These are phyloP conservation scores for Scutellaria galericulata DNA, from an alignment of 257 asterid species.

Conservation along the genomic window DNA sequence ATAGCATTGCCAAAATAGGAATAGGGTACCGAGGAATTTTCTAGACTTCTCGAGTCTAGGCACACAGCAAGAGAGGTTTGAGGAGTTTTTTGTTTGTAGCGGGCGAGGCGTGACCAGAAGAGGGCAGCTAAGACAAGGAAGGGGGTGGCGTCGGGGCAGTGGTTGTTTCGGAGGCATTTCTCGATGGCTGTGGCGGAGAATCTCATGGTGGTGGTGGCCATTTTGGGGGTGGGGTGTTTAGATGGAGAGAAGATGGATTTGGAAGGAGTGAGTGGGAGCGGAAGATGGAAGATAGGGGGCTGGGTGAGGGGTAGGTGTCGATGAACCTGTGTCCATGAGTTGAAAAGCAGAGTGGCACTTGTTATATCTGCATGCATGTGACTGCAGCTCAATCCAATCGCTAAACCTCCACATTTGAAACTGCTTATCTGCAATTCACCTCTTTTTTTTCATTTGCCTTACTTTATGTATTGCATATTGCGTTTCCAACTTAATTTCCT, in stretches of 20 bases:
- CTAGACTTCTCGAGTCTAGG: slow-evolving; percentile 45
- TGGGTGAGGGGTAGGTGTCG: slow-evolving; percentile 42
- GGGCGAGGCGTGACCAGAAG: slow-evolving; percentile 54
- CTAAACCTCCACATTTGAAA: slow-evolving; percentile 68
- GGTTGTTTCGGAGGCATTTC: slow-evolving; percentile 31
- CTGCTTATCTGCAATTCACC: slow-evolving; percentile 54
- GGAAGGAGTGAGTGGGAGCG: slow-evolving; percentile 1
- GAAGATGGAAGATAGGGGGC: slow-evolving; percentile 49
- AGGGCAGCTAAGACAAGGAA: slow-evolving; percentile 58
- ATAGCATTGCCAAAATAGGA: slow-evolving; percentile 62
- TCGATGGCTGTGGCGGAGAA: slow-evolving; percentile 45
- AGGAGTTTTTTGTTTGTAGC: background rate
- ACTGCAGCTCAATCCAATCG: slow-evolving; percentile 68
- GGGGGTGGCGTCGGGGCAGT: slow-evolving; percentile 61
- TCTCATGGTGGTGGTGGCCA: slow-evolving; percentile 50
- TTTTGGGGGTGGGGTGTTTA: slow-evolving; percentile 33
- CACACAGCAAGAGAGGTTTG: slow-evolving; percentile 44
- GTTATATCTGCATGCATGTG: slow-evolving; percentile 72
- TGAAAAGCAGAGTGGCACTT: slow-evolving; percentile 53
- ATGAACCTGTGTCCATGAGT: slow-evolving; percentile 59
- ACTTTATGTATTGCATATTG: too few relatives aligned
- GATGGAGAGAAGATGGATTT: background rate
- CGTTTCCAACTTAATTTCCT: too few relatives aligned
- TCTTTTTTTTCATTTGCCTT: too few relatives aligned
- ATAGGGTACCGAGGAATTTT: slow-evolving; percentile 26